Conservation (phyloP, 768 basidiomycete species). For the Mycena epipterygia region DNA sequence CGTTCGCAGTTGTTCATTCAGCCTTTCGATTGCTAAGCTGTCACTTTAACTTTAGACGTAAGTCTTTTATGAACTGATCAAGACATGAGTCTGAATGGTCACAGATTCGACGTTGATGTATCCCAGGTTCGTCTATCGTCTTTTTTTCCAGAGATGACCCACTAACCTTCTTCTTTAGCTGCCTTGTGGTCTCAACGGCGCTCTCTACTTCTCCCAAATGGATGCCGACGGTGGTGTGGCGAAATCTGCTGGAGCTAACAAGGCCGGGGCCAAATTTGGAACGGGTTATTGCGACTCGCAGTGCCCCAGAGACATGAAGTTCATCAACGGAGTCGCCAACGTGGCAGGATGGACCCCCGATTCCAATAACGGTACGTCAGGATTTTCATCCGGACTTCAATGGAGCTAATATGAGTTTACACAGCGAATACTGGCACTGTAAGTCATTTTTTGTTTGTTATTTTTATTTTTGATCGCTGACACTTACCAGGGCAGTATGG, state of each 20-base stretch:
- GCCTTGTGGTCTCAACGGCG: constrained; percentile 72
- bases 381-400: background rate
- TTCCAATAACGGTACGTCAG: constrained; percentile 26
- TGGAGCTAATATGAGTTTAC: background rate
- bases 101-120: constrained; percentile 70
- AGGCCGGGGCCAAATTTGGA: constrained; percentile 66
- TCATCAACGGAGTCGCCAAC: constrained; percentile 62
- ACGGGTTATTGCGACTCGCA: constrained; percentile 79
- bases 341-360: constrained; percentile 14
- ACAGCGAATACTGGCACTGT: constrained; percentile 53
- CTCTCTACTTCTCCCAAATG: constrained; percentile 65
- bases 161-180: constrained; percentile 41
- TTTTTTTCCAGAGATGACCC: background rate
- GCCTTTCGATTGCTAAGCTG: constrained; percentile 35
- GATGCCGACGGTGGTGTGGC: constrained; percentile 67
- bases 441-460: background rate
- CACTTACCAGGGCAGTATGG: constrained; percentile 1
- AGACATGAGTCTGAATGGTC: constrained; percentile 7
- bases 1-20: background rate
- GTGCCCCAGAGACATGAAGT: constrained; percentile 73
- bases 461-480: background rate
- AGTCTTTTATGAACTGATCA: constrained; percentile 34
- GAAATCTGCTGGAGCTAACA: constrained; percentile 61
- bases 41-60: constrained; percentile 33
- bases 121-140: constrained; percentile 47